Evolutionary conservation across 352 stramenopile species (phyloP).

Genomic region (Pseudoperonospora humuli): DNA sequence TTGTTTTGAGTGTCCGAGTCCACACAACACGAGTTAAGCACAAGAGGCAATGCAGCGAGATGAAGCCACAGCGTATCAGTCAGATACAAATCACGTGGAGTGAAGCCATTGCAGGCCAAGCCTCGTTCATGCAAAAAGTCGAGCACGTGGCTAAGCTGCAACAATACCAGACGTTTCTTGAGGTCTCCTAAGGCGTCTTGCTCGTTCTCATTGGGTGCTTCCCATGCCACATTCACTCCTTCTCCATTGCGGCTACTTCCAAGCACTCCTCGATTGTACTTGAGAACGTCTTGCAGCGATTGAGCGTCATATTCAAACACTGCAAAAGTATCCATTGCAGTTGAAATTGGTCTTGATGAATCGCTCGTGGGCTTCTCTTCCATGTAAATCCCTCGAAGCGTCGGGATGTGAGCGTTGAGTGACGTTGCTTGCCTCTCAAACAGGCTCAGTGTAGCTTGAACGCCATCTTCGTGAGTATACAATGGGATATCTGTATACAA

Average conservation of each 20-base stretch:
- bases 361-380: not conserved
- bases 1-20: not conserved
- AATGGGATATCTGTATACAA: constrained; percentile 47
- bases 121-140: constrained; percentile 36
- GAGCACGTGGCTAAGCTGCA: constrained; percentile 45
- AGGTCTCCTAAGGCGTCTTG: constrained; percentile 34
- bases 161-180: constrained; percentile 64
- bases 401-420: constrained; percentile 23
- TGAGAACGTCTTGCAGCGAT: constrained; percentile 61
- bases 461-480: constrained; percentile 18
- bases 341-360: constrained; percentile 2
- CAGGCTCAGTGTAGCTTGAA: constrained; percentile 13
- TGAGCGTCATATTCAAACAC: constrained; percentile 64
- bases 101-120: constrained; percentile 36
- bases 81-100: constrained; percentile 34
- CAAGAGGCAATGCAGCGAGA: constrained; percentile 31
- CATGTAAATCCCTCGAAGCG: constrained; percentile 32
- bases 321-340: constrained; percentile 23
- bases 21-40: constrained; percentile 3
- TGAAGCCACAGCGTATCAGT: constrained; percentile 45
- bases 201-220: constrained; percentile 13
- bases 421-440: constrained; percentile 23
- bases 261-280: constrained; percentile 58
- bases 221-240: not conserved
- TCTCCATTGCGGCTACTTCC: constrained; percentile 18